Base-by-base conservation (phyloP, 2,329 filamentous ascomycete species). In the Scedosporium minutisporum region DNA sequence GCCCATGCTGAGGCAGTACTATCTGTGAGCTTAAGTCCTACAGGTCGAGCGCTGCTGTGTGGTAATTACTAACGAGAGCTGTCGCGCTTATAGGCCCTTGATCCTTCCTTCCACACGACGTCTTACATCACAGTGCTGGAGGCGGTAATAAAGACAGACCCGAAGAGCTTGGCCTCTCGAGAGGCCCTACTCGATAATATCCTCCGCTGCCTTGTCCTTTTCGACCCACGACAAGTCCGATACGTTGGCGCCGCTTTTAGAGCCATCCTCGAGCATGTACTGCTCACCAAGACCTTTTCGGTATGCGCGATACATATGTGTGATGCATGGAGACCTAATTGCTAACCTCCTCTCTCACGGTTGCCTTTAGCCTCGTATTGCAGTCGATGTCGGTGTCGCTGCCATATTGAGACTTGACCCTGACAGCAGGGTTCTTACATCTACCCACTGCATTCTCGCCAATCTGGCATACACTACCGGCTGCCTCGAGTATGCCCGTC, bases 401-500 rank as follows among this genome's bases (percentile, higher is more conserved):
- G 87, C 86, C 3, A 80, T 93, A 65, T 74, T 86, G 12, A 82
- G 82, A 62, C 76, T 93, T 63, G 88, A 93, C 66, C 86, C 88
- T 1, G 80, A 81, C 12, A 84, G 82, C 29, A 82, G 82, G 59
- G 82, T 88, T 60, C 84, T 91, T 67, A 91, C 88, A 4, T 81
- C 81, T 4, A 79, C 78, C 29, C 88, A 91, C 67, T 71, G 87
- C 44, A 69, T 74, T 14, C 77, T 90, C 38, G 78, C 82, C 33
- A 82, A 78, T 51, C 71, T 87, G 10, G 87, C 88, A 55, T 82
- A 85, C 70, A 76, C 82, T 61, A 79, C 80, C 38, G 74, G 82
- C 66, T 71, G 71, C 46, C 82, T 84, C 63, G 77, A 78, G 14
- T 78, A 80, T 25, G 85, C 82, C 2, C 75, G 88, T 4, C 80